A percentile compares a stretch with the other conserved stretches of the same genome.
phyloP scores from a whole-genome alignment of 441 rosid species.

The Breynia disticha region DNA sequence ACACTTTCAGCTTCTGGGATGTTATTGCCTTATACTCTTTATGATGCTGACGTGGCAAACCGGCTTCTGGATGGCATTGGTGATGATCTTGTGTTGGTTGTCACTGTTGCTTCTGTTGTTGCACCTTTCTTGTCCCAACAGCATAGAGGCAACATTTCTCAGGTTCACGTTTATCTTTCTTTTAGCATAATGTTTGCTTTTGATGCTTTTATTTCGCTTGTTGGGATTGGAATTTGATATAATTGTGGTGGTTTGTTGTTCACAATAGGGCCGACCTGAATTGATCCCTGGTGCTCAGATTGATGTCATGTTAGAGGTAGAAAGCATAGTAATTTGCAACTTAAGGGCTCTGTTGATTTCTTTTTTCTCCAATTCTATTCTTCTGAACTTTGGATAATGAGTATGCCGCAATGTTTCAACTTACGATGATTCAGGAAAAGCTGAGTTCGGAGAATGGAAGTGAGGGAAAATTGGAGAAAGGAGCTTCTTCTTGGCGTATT shows the following conservation, averaged over 20 bases:
- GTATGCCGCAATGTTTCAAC: not conserved
- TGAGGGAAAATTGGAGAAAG: slow-evolving; percentile 21
- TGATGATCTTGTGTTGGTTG: slow-evolving; percentile 35
- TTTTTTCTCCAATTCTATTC: too few relatives aligned
- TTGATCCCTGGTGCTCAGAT: slow-evolving; percentile 59
- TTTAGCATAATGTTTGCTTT: slow-evolving; percentile 2
- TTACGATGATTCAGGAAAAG: slow-evolving; percentile 33
- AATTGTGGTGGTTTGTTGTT: slow-evolving; percentile 9
- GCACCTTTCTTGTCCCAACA: slow-evolving; percentile 58
- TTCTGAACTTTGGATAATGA: too few relatives aligned
- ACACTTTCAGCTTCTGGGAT: slow-evolving; percentile 87
- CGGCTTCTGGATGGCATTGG: slow-evolving; percentile 20
- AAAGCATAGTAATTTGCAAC: not conserved
- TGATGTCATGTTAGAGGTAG: slow-evolving; percentile 77
- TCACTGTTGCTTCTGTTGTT: slow-evolving; percentile 80
- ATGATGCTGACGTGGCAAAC: slow-evolving; percentile 26
- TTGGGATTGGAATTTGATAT: not conserved
- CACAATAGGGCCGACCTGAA: slow-evolving; percentile 49
- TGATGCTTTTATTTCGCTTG: slow-evolving; percentile 6
- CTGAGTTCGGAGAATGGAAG: slow-evolving; percentile 12
- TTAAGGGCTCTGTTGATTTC: not conserved
- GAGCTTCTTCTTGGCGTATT: slow-evolving; percentile 38
- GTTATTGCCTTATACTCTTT: slow-evolving; percentile 44
- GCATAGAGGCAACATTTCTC: slow-evolving; percentile 34
- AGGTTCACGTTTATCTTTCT: slow-evolving; percentile 35